phyloP scores from a whole-genome alignment of 2,329 filamentous ascomycete genomes.

The Lachnum nothofagi region DNA sequence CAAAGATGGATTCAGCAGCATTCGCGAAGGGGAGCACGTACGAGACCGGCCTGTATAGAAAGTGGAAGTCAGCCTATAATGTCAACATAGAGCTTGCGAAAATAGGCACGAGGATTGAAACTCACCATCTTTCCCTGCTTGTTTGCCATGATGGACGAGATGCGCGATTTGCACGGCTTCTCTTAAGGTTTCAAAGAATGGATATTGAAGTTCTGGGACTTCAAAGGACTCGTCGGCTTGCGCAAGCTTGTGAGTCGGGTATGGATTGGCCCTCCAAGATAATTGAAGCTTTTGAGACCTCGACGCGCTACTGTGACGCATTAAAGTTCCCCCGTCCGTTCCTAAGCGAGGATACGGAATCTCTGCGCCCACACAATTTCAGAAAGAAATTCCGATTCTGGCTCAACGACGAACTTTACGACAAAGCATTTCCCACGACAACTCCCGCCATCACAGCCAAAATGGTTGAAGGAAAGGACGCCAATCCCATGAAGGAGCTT shows the following conservation, averaged over 20 bases:
- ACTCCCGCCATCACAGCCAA: slow-evolving; percentile 24
- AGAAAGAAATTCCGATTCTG: slow-evolving; percentile 20
- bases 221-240: slow-evolving; percentile 31
- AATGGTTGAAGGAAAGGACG: slow-evolving; percentile 72
- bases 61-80: slow-evolving; percentile 54
- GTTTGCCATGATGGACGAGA: slow-evolving; percentile 63
- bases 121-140: slow-evolving; percentile 99
- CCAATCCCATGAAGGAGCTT: slow-evolving; percentile 99
- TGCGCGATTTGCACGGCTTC: slow-evolving; percentile 36
- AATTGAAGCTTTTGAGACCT: slow-evolving; percentile 6
- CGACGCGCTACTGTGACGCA: slow-evolving; percentile 6
- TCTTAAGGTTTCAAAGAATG: slow-evolving; percentile 34
- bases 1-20: slow-evolving; percentile 33
- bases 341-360: too few relatives aligned
- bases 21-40: slow-evolving; percentile 43
- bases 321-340: slow-evolving; percentile 7
- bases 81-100: slow-evolving; percentile 46
- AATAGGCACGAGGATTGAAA: slow-evolving; percentile 35
- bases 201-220: slow-evolving; percentile 31
- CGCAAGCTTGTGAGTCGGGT: slow-evolving; percentile 22
- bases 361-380: too few relatives aligned
- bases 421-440: slow-evolving; percentile 13
- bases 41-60: slow-evolving; percentile 61
- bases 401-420: slow-evolving; percentile 14
- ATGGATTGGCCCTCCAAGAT: slow-evolving; percentile 16